phyloP scores from a whole-genome alignment of 345 rosid genomes.

The Euphorbia peplus region DNA sequence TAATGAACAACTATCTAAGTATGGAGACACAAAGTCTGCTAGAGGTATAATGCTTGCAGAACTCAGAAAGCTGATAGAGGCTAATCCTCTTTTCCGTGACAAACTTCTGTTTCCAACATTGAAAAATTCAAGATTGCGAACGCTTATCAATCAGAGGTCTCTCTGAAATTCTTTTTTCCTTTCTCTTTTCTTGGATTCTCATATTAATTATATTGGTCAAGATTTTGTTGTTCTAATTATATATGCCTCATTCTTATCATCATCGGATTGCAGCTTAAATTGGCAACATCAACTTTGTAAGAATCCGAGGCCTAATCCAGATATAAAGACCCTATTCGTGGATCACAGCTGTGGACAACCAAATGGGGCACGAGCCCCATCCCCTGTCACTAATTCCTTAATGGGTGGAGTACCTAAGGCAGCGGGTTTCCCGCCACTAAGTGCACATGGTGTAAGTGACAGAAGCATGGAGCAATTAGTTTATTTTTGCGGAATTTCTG shows the following conservation, averaged over 20 bases:
- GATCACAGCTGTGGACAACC: conserved; percentile 77
- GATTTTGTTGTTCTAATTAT: conserved; percentile 6
- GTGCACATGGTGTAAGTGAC: conserved; percentile 69
- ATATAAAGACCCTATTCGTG: conserved; percentile 73
- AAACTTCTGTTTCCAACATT: conserved; percentile 82
- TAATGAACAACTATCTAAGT: conserved; percentile 80
- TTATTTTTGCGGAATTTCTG: neutral
- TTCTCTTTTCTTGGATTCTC: neutral
- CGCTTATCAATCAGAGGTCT: conserved; percentile 81
- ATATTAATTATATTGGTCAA: conserved; percentile 7
- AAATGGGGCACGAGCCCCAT: conserved; percentile 67
- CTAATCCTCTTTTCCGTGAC: conserved; percentile 82
- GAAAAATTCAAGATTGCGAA: conserved; percentile 76
- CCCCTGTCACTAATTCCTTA: conserved; percentile 74
- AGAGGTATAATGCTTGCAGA: conserved; percentile 81
- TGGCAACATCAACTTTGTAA: conserved; percentile 91
- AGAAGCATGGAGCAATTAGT: neutral
- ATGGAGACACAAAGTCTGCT: conserved; percentile 82
- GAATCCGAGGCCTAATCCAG: conserved; percentile 78
- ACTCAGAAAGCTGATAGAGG: conserved; percentile 77
- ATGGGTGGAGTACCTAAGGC: conserved; percentile 61
- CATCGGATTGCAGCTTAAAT: conserved; percentile 54
- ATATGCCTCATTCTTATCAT: conserved; percentile 3
- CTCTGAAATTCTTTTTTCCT: conserved; percentile 7
- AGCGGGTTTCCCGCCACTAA: conserved; percentile 53